Evolutionary conservation across 257 asterid species (phyloP), one percentile per base, ranked within the genome.

Genomic region (Mentha longifolia): DNA sequence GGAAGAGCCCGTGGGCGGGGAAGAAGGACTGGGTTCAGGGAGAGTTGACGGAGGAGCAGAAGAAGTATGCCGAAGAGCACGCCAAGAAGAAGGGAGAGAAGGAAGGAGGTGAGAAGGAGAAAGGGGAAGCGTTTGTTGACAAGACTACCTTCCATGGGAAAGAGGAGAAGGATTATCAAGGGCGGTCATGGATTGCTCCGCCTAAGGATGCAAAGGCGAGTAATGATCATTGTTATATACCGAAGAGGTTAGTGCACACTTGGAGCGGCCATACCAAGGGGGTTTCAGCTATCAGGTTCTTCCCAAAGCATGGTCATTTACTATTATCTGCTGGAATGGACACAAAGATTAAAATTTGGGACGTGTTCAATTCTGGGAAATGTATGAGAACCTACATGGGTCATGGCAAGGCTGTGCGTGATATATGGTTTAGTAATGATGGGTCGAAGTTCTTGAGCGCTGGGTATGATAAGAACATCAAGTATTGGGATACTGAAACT

Each of bases 311-410:
- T 47, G 99, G 99, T 41, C 98, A 95, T 83, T 82, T 95, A 92
- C 79, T 95, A 67, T 70, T 95, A 73, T 95, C 99, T 13, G 99
- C 97, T 16, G 98, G 98, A 33, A 92, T 95, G 98, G 99, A 95
- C 78, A 76, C 97, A 3, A 95, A 95, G 79, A 93, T 92, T 83
- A 95, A 95, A 82, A 95, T 95, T 47, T 95, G 99, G 99, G 99
- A 95, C 71, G 99, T 95, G 25, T 83, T 72, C 60, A 92, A 85
- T 78, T 89, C 97, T 0, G 98, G 98, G 25, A 89, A 92, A 73
- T 95, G 99, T 66, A 89, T 92, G 98, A 87, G 97, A 73, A 95
- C 98, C 64, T 95, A 95, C 81, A 95, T 95, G 98, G 99, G 99
- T 42, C 99, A 95, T 58, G 65, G 81, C 0, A 95, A 95, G 83